Conservation (phyloP, 2,329 filamentous ascomycete species). For the Biscogniauxia marginata region DNA sequence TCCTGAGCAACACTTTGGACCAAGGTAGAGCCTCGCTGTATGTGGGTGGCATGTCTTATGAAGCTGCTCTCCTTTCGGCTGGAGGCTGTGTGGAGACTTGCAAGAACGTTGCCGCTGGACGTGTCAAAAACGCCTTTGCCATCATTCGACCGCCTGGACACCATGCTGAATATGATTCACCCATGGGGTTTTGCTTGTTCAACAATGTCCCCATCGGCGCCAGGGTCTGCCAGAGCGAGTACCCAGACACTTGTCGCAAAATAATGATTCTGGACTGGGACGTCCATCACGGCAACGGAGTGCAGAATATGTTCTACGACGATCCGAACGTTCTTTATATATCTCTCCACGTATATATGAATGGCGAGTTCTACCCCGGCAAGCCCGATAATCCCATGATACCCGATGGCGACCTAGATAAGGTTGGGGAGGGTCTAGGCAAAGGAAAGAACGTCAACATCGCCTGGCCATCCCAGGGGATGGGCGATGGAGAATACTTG, state of each 20-base stretch:
- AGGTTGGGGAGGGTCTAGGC: constrained; percentile 55
- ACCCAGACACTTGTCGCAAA: constrained; percentile 78
- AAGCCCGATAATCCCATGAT: constrained; percentile 55
- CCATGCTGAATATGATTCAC: constrained; percentile 80
- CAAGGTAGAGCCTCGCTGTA: constrained; percentile 74
- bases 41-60: constrained; percentile 77
- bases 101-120: constrained; percentile 78
- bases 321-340: constrained; percentile 96
- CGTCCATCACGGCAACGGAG: constrained; percentile 81
- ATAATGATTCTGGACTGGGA: constrained; percentile 93
- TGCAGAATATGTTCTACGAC: constrained; percentile 93
- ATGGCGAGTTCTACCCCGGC: constrained; percentile 83
- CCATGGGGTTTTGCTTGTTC: constrained; percentile 96
- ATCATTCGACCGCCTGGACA: constrained; percentile 94
- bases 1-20: constrained; percentile 61
- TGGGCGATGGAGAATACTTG: constrained; percentile 97
- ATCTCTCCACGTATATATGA: constrained; percentile 84
- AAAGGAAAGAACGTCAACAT: constrained; percentile 66
- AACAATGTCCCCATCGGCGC: constrained; percentile 95
- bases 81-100: constrained; percentile 96
- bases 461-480: constrained; percentile 67
- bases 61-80: constrained; percentile 78
- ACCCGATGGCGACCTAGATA: constrained; percentile 61
- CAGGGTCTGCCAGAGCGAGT: constrained; percentile 80
- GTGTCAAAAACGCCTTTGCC: constrained; percentile 91